Evolutionary conservation across 495 filamentous ascomycete species (phyloP), one percentile per base, ranked within the genome.

Genomic region (Xylaria acuta): DNA sequence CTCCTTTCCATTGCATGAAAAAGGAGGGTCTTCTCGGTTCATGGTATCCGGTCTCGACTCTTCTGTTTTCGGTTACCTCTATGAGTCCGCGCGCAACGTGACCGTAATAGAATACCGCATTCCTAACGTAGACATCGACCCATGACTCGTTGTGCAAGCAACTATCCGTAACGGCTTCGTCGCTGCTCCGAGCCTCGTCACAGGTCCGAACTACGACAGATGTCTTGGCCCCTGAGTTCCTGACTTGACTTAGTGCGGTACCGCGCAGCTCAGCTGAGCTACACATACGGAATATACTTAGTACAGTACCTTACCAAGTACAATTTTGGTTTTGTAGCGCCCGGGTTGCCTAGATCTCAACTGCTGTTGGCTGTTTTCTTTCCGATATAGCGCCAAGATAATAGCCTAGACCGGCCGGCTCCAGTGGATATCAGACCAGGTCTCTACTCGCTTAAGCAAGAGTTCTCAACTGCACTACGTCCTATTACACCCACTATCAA

Each of bases 401-500:
- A n/a, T 54, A 67, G 63, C 63, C 63, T 34, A 65, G 63, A 47
- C 63, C 30, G 27, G 63, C 9, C 60, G 40, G 16, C 27, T 34
- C 27, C 43, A 47, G 63, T 49, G 63, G 41, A 32, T 34, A 64
- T 65, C 49, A 18, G 18, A 22, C 18, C 22, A 51, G 32, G 47
- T n/a, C 47, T 32, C 8, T 38, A n/a, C 32, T 67, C 64, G 64
- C 45, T 54, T 40, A 67, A 54, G 47, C 32, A 51, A 14, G 2
- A 63, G n/a, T 43, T 30, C 38, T 25, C 34, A n/a, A 38, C 30
- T 34, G 32, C 59, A 40, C 27, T 53, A 67, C 5, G 34, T 67
- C 27, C 22, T 45, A 43, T n/a, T 56, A 56, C 53, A 25, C 51
- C 51, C 51, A 30, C 22, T 12, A 54, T 58, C 16, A 60, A 59